Conservation (phyloP, 768 basidiomycete species). For the Calocybe cyanea region DNA sequence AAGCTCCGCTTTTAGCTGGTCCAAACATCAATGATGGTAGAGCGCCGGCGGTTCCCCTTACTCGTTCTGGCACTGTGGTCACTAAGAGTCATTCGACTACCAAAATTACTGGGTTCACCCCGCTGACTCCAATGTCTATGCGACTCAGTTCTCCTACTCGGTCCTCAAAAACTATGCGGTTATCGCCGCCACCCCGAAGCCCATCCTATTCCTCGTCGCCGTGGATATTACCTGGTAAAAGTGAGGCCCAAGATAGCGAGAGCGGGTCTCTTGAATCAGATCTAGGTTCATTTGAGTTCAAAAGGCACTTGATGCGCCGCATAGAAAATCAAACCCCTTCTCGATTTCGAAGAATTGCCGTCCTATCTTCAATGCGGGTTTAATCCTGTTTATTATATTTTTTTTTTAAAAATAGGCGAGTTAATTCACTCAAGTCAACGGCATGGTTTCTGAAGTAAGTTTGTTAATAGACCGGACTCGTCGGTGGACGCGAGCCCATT, state of each 20-base stretch:
- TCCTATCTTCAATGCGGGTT: constrained; percentile 12
- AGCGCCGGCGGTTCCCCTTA: constrained; percentile 4
- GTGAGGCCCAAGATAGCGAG: constrained; percentile 27
- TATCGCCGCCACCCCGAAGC: constrained; percentile 31
- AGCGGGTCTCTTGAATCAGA: constrained; percentile 30
- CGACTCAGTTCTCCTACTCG: constrained; percentile 10
- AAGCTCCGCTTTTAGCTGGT: constrained; percentile 1
- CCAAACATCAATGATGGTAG: constrained; percentile 7
- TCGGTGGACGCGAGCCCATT: constrained; percentile 6
- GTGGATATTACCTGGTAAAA: constrained; percentile 32
- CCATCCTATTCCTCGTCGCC: constrained; percentile 33
- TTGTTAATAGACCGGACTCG: constrained; percentile 7
- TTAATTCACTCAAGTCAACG: background rate
- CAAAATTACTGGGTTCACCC: constrained; percentile 35
- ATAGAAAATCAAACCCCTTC: constrained; percentile 35
- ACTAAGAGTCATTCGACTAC: constrained; percentile 19
- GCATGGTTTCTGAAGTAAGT: no score
- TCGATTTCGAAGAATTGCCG: constrained; percentile 18
- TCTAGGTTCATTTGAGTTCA: constrained; percentile 32
- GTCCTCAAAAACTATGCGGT: constrained; percentile 16
- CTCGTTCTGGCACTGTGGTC: constrained; percentile 5
- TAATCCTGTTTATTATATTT: no score
- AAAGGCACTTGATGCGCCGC: constrained; percentile 36
- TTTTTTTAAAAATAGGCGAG: no score
- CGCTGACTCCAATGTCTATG: constrained; percentile 21